Percentiles rank a stretch among this genome's conserved stretches.
phyloP scores from a whole-genome alignment of 2,329 filamentous ascomycete species.

The Clonostachys byssicola region DNA sequence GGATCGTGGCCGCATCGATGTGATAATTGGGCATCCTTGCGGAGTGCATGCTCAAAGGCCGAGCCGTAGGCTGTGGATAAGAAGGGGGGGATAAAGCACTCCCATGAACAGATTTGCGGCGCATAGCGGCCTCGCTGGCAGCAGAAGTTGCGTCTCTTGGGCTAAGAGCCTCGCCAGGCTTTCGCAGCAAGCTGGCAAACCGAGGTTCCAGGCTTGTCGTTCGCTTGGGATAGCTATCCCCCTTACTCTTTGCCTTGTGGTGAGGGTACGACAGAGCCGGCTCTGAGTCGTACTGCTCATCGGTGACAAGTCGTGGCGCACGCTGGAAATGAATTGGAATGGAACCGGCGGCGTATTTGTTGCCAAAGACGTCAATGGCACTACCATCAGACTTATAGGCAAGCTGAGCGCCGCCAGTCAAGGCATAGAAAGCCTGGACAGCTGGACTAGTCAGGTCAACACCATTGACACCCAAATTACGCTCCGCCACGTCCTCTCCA shows the following conservation, averaged over 20 bases:
- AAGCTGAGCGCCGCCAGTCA: constrained; percentile 2
- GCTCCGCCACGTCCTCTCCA: constrained; percentile 62
- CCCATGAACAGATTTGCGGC: constrained; percentile 2
- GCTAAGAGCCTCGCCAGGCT: too few species aligned
- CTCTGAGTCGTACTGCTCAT: neutral
- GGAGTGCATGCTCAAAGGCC: constrained; percentile 5
- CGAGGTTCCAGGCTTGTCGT: constrained; percentile 3
- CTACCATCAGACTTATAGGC: constrained; percentile 5
- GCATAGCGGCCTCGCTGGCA: neutral
- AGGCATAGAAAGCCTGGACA: constrained; percentile 27
- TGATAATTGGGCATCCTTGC: neutral
- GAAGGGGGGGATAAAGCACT: neutral
- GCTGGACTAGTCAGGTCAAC: constrained; percentile 22
- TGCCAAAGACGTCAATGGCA: constrained; percentile 5
- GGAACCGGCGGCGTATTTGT: constrained; percentile 2
- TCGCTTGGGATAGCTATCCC: neutral
- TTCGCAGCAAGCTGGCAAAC: neutral
- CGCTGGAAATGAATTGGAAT: constrained; percentile 1
- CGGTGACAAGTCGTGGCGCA: neutral
- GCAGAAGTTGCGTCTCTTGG: too few species aligned
- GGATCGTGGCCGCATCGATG: neutral
- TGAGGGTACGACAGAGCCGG: too few species aligned
- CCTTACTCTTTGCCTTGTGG: too few species aligned
- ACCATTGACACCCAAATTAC: constrained; percentile 43
- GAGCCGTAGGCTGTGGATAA: neutral